Percentiles rank a stretch among this genome's conserved stretches.
These are phyloP conservation scores for Entomortierella lignicola DNA, from an alignment of 192 early-diverging fungal species.

Conservation along the genomic window DNA sequence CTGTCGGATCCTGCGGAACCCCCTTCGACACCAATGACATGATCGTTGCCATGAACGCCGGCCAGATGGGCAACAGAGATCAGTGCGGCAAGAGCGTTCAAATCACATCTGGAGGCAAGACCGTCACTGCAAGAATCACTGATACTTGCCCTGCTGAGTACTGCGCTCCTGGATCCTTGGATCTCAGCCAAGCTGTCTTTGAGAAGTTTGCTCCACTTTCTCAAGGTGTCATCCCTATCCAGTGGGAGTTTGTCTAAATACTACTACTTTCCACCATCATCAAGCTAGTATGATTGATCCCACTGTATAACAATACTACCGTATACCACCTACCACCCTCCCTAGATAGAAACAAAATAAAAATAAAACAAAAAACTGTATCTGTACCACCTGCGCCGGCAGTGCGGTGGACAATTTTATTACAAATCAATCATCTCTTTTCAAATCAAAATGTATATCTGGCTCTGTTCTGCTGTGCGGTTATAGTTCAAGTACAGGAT, in stretches of 20 bases:
- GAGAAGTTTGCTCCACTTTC: constrained; percentile 41
- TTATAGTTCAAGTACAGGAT: too few relatives aligned
- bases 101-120: constrained; percentile 43
- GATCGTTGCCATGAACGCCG: constrained; percentile 59
- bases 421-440: too few relatives aligned
- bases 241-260: constrained; percentile 57
- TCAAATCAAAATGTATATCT: too few relatives aligned
- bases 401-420: too few relatives aligned
- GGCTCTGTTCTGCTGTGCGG: too few relatives aligned
- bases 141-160: constrained; percentile 61
- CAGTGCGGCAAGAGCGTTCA: constrained; percentile 49
- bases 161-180: constrained; percentile 46
- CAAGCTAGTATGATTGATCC: background rate
- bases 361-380: too few relatives aligned
- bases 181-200: constrained; percentile 56
- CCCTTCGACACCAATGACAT: constrained; percentile 52
- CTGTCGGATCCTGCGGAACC: constrained; percentile 51
- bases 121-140: constrained; percentile 48
- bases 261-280: background rate
- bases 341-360: too few relatives aligned
- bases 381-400: too few relatives aligned
- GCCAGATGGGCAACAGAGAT: constrained; percentile 50
- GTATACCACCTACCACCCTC: background rate
- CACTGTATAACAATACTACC: background rate
- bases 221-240: constrained; percentile 52